Percentiles rank a stretch among this genome's conserved stretches.
These are phyloP conservation scores for Kwoniella sp. DNA, from an alignment of 768 basidiomycete genomes.

Conservation along the genomic window DNA sequence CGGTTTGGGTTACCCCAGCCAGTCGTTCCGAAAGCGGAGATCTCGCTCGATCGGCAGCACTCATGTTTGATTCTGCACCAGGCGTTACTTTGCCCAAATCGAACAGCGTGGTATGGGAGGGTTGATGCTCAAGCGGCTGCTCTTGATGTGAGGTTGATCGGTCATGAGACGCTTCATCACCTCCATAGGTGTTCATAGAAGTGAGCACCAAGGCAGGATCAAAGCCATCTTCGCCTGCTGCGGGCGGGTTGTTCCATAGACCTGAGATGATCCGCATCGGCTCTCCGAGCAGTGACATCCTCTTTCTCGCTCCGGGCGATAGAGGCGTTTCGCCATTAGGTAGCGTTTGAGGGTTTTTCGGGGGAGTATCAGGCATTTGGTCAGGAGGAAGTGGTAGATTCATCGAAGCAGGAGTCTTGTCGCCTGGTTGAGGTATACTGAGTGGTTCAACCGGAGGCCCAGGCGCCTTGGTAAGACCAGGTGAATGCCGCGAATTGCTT, in stretches of 20 bases:
- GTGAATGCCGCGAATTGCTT: no score
- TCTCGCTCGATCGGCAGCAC: neutral
- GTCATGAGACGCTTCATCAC: slow-evolving; percentile 2
- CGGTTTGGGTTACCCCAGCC: slow-evolving; percentile 7
- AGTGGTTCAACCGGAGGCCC: slow-evolving; percentile 33
- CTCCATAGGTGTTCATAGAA: slow-evolving; percentile 32
- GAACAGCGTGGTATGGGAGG: slow-evolving; percentile 9
- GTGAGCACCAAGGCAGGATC: slow-evolving; percentile 31
- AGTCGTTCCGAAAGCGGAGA: slow-evolving; percentile 21
- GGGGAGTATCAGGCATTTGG: slow-evolving; percentile 39
- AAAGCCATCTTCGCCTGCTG: slow-evolving; percentile 23
- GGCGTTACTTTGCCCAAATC: neutral
- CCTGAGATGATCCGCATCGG: slow-evolving; percentile 35
- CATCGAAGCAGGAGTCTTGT: slow-evolving; percentile 13
- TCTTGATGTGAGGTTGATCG: neutral
- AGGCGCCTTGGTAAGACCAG: slow-evolving; percentile 9
- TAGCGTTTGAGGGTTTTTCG: neutral
- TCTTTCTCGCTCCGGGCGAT: slow-evolving; percentile 14
- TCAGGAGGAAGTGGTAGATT: slow-evolving; percentile 40
- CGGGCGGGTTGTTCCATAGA: slow-evolving; percentile 19
- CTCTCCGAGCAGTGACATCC: slow-evolving; percentile 29
- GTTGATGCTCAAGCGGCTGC: neutral
- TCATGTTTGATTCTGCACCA: neutral
- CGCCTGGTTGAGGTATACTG: slow-evolving; percentile 22
- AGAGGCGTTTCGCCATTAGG: slow-evolving; percentile 2